These are phyloP conservation scores for Colletotrichum melonis DNA, from an alignment of 2,329 filamentous ascomycete genomes.

Conservation along the genomic window DNA sequence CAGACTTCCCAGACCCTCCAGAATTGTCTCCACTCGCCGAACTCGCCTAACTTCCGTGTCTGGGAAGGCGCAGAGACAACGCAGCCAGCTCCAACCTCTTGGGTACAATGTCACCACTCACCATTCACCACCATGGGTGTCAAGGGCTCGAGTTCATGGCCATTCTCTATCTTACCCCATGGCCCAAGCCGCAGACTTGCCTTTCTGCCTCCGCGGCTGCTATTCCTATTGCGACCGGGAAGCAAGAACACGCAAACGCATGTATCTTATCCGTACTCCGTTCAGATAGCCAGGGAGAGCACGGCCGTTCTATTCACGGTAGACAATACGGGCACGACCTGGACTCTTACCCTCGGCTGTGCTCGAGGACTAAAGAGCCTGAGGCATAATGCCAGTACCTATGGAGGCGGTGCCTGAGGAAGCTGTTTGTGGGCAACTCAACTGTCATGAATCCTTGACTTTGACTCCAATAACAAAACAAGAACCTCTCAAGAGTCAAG, in stretches of 20 bases:
- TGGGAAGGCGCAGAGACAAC: slow-evolving; percentile 22
- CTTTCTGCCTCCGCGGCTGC: not conserved
- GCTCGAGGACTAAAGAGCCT: not conserved
- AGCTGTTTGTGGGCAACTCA: not conserved
- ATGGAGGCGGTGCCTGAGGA: not conserved
- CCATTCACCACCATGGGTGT: not conserved
- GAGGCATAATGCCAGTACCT: not conserved
- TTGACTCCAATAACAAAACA: not conserved
- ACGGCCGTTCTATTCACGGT: not conserved
- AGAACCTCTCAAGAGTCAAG: not conserved
- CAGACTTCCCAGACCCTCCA: not conserved
- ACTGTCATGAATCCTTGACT: slow-evolving; percentile 5
- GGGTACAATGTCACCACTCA: not conserved
- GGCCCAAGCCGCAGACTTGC: not conserved
- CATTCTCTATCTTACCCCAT: not conserved
- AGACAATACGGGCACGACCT: not conserved
- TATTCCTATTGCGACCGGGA: not conserved
- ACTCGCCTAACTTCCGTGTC: slow-evolving; percentile 29
- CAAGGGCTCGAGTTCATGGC: not conserved
- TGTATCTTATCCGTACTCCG: not conserved
- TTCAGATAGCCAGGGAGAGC: not conserved
- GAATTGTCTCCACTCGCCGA: slow-evolving; percentile 22
- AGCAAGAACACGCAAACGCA: not conserved
- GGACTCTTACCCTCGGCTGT: too few species aligned
- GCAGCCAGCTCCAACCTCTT: not conserved